Percentiles rank a stretch among this genome's conserved stretches.
Evolutionary conservation across 108 stramenopile species (phyloP).

Genomic region (Conticribra guillardii): DNA sequence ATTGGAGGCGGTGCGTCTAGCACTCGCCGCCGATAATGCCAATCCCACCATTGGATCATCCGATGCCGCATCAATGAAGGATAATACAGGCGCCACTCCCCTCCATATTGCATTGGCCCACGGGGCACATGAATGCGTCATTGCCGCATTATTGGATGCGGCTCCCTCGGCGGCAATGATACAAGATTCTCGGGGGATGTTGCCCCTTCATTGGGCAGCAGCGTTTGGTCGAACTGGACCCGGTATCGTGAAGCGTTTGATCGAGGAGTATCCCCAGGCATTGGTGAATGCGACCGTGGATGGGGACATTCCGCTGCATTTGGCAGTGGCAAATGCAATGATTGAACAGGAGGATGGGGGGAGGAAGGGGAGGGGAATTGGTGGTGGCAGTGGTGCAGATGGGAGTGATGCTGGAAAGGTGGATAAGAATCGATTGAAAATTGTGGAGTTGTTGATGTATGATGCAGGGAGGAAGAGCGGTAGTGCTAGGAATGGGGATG

Average conservation of each 20-base stretch:
- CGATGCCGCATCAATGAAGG: conserved; percentile 25
- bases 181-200: conserved; percentile 55
- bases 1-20: conserved; percentile 20
- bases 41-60: conserved; percentile 1
- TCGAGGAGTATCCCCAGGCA: conserved; percentile 45
- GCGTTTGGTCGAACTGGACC: conserved; percentile 38
- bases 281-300: conserved; percentile 32
- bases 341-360: conserved; percentile 30
- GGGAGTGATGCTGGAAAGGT: conserved; percentile 13
- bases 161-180: conserved; percentile 33
- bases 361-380: conserved; percentile 9
- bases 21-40: no score
- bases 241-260: conserved; percentile 40
- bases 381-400: conserved; percentile 4
- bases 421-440: conserved; percentile 49
- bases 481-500: conserved; percentile 13
- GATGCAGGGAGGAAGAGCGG: conserved; percentile 12
- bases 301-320: conserved; percentile 75
- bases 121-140: conserved; percentile 52
- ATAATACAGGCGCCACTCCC: conserved; percentile 44
- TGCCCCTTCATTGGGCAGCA: conserved; percentile 68
- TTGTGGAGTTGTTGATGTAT: conserved; percentile 47
- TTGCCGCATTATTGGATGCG: conserved; percentile 46
- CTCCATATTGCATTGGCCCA: conserved; percentile 60
- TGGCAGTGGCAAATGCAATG: conserved; percentile 43